A percentile compares a stretch with the other conserved stretches of the same genome.
These are phyloP conservation scores for Penicillium sp. DNA, from an alignment of 2,329 filamentous ascomycete genomes.

Conservation along the genomic window DNA sequence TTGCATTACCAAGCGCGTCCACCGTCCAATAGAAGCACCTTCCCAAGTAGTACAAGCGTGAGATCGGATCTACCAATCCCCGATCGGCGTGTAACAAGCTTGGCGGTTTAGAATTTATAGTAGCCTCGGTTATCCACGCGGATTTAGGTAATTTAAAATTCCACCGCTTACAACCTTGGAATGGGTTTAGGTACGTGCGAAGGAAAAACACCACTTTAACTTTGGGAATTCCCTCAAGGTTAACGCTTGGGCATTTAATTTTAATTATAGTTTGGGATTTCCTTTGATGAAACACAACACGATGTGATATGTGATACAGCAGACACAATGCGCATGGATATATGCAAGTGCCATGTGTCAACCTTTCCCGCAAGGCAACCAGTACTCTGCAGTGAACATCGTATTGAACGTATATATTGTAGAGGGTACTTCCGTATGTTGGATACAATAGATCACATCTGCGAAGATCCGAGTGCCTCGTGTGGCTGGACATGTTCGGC, in stretches of 20 bases:
- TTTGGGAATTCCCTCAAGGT: neutral
- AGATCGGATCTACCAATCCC: conserved; percentile 12
- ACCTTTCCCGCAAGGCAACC: conserved; percentile 12
- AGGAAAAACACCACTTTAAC: neutral
- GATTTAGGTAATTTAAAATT: neutral
- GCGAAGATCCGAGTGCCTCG: conserved; percentile 1
- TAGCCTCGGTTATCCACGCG: neutral
- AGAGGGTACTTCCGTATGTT: neutral
- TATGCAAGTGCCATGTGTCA: conserved; percentile 27
- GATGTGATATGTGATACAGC: conserved; percentile 13
- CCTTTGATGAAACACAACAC: neutral
- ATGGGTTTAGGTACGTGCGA: neutral
- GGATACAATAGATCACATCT: neutral
- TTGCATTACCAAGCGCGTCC: neutral
- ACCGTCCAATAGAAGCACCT: conserved; percentile 9
- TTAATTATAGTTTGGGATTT: conserved; percentile 8
- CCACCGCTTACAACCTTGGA: neutral
- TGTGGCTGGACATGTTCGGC: neutral
- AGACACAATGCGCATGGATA: conserved; percentile 7
- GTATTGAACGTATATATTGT: neutral
- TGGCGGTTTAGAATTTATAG: neutral
- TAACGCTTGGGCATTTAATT: conserved; percentile 1
- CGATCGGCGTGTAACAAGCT: conserved; percentile 4
- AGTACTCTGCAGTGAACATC: neutral
- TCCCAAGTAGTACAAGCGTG: conserved; percentile 9